A percentile compares a stretch with the other conserved stretches of the same genome.
These are phyloP conservation scores for Poa pratensis DNA, from an alignment of 176 grass and related monocot genomes.

Conservation along the genomic window DNA sequence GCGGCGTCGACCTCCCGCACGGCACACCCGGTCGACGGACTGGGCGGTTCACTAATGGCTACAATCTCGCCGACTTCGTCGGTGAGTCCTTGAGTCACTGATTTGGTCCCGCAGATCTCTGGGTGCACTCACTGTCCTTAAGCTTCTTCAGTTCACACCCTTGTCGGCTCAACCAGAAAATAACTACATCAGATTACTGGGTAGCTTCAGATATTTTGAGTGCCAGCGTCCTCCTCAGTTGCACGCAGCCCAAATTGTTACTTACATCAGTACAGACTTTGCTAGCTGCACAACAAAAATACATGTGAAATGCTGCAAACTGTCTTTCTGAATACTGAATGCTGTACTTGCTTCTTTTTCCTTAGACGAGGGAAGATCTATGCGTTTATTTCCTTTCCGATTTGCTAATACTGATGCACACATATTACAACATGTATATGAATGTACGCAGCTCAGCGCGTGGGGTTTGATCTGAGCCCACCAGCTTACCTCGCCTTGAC, in stretches of 20 bases:
- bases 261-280: not conserved
- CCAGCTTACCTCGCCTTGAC: constrained; percentile 43
- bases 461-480: constrained; percentile 50
- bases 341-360: not conserved
- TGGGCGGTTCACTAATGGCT: constrained; percentile 51
- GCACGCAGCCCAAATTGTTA: not conserved
- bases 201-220: not conserved
- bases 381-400: not conserved
- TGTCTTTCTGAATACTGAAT: not conserved
- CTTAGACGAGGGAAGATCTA: not conserved
- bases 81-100: constrained; percentile 10
- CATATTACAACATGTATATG: not conserved
- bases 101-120: not conserved
- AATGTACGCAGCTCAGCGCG: constrained; percentile 30
- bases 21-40: not conserved
- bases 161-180: no score
- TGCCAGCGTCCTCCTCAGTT: not conserved
- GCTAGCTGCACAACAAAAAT: not conserved
- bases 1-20: constrained; percentile 45
- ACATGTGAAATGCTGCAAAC: not conserved
- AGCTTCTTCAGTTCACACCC: not conserved
- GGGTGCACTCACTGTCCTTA: not conserved
- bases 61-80: constrained; percentile 58
- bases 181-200: no score
- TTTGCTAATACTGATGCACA: not conserved